Conservation (phyloP, 1,139 yeast genomes). For the Pichia sp. region DNA sequence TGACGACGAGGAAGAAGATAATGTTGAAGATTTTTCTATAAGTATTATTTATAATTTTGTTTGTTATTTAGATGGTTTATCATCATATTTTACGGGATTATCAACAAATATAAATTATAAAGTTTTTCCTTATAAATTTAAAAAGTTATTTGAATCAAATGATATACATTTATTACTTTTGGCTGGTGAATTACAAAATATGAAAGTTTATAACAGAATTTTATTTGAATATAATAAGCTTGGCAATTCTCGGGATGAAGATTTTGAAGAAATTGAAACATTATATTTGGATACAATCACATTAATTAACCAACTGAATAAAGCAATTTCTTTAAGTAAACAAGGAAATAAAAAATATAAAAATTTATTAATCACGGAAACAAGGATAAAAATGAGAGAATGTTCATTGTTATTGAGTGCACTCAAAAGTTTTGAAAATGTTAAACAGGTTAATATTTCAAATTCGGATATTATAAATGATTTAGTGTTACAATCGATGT, state of each 20-base stretch:
- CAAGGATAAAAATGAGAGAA: conserved; percentile 19
- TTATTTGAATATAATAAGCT: conserved; percentile 20
- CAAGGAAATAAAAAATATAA: conserved; percentile 4
- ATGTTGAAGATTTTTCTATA: conserved; percentile 13
- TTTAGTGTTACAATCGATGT: conserved; percentile 18
- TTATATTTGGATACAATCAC: conserved; percentile 7
- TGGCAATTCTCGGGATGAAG: conserved; percentile 7
- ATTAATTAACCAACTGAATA: conserved; percentile 12
- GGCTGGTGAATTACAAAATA: conserved; percentile 17
- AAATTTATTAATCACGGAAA: conserved; percentile 17
- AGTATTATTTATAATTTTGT: conserved; percentile 20
- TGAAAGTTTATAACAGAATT: conserved; percentile 14
- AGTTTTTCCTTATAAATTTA: conserved; percentile 15
- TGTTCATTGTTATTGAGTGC: conserved; percentile 18
- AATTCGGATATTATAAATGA: conserved; percentile 12
- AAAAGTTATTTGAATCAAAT: conserved; percentile 11
- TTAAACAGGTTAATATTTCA: conserved; percentile 1
- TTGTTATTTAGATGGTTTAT: conserved; percentile 18
- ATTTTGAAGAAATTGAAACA: conserved; percentile 7
- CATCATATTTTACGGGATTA: conserved; percentile 20
- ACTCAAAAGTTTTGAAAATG: conserved; percentile 11
- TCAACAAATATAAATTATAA: conserved; percentile 18
- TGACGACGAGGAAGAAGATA: conserved; percentile 8
- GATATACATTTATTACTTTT: conserved; percentile 15
- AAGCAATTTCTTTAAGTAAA: conserved; percentile 6